phyloP scores from a whole-genome alignment of 345 rosid species.

The Bruguiera gymnorhiza region DNA sequence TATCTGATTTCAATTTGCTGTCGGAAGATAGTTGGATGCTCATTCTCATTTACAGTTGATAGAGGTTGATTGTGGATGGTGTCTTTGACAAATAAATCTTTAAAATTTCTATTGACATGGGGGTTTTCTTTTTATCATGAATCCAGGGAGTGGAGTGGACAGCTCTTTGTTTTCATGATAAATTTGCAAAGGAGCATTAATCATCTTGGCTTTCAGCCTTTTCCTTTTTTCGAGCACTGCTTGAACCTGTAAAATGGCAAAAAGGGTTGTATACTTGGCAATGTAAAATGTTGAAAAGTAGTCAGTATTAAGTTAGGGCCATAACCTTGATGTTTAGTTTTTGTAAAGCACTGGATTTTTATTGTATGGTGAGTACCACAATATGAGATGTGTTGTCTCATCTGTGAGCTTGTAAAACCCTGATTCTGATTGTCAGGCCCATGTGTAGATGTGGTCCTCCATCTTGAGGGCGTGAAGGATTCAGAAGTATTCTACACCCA shows the following conservation, averaged over 20 bases:
- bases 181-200: conserved; percentile 33
- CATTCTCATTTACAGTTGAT: conserved; percentile 16
- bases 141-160: conserved; percentile 50
- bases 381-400: conserved; percentile 25
- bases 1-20: conserved; percentile 11
- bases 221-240: conserved; percentile 13
- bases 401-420: conserved; percentile 24
- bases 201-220: conserved; percentile 16
- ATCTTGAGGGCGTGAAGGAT: background rate
- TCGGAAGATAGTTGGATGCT: conserved; percentile 9
- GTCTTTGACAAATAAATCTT: conserved; percentile 21
- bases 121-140: conserved; percentile 37
- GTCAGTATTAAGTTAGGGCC: conserved; percentile 11
- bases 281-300: conserved; percentile 19
- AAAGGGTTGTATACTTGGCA: conserved; percentile 18
- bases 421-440: conserved; percentile 18
- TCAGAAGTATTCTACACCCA: background rate
- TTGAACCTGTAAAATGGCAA: conserved; percentile 21
- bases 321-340: background rate
- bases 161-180: conserved; percentile 43
- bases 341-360: conserved; percentile 20
- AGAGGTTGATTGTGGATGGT: conserved; percentile 24
- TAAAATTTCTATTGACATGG: conserved; percentile 46
- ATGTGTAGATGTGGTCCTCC: background rate
- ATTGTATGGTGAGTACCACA: conserved; percentile 20